Base-by-base conservation (phyloP, 1,139 yeast genomes). In the Tardiomyces digboiensis region DNA sequence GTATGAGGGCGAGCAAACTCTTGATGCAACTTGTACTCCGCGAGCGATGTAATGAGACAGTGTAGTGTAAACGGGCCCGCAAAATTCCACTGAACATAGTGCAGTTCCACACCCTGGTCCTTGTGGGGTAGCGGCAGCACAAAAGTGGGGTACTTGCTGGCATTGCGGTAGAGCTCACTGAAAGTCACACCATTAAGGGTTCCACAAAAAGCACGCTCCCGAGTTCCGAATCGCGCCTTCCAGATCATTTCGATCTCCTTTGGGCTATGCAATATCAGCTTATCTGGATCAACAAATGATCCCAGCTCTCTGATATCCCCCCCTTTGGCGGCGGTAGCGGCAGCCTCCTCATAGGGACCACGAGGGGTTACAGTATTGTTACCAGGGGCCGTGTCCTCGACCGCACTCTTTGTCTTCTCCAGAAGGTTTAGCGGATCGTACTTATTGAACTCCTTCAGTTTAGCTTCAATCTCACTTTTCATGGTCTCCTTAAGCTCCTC, bases 1-100 rank as follows among this genome's bases (percentile, higher is more conserved):
- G 97, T 88, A 61, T 93, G 98, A 1, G 98, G 98, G 57, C 86
- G 81, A 12, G 98, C 95, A 64, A 73, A 93, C 58, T 89, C 97
- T 49, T 78, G 79, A 59, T 91, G 97, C 36, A 88, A 74, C 62
- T 91, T 89, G 65, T 79, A 93, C 64, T 93, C 98, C 1, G 94
- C 93, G 50, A 93, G 73, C 0, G 97, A 80, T 1, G 98, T 93
- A 55, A 93, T 70, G 76, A 93, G 75, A 61, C 95, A 86, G 65
- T 93, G 96, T 2, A 87, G 72, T 4, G 97, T 89, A 38, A 78
- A 59, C 7, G 87, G 82, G 0, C 94, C 96, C 2, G 83, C 91
- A 62, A 88, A 86, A 18, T 80, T 73, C 98, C 98, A 93, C 65
- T 93, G 98, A 18, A 88, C 78, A 60, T 83, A 88, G 60, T 91